Base-by-base conservation (phyloP, 1,284 basidiomycete species). In the Malassezia slooffiae region DNA sequence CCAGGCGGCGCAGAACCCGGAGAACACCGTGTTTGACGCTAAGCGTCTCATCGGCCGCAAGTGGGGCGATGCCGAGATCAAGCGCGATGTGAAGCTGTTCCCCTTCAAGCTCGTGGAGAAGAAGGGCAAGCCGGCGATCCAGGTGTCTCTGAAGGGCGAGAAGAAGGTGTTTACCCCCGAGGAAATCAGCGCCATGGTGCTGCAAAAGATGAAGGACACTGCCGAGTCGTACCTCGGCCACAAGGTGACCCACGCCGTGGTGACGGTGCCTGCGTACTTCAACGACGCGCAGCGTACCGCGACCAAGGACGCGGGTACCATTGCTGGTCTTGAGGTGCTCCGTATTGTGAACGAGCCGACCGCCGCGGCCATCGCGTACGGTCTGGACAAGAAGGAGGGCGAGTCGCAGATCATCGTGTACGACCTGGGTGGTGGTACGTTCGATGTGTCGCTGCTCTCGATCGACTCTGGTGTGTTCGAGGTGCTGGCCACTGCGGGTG, bases 321-420 rank as follows among this genome's bases (percentile, higher is more conserved):
- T 96, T 62, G 88, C 91, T 39, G 90, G 91, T 72, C 83, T 97
- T 41, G 80, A 83, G 57, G 86, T 96, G 50, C 83, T 95, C 63
- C 87, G 90, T 75, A 95, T 96, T 72, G 90, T 97, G 75, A 96
- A 96, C 75, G 91, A 97, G 74, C 91, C 91, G 41, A 96, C 91
- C 39, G 90, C 91, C 39, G 90, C 91, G 54, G 76, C 76, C 36
- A 88, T 89, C 73, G 90, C 91, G 58, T 96, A 96, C 73, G 91
- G 91, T 76, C 83, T 97, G 41, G 91, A 95, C 80, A 89, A 93
- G 79, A 73, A 74, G 56, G 84, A 85, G 72, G 82, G 84, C 54
- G 90, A 96, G 74, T 83, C 84, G 35, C 85, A 88, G 70, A 90
- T 96, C 73, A 89, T 95, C 63, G 89, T 96, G 70, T 96, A 93